A percentile compares a stretch with the other conserved stretches of the same genome.
phyloP scores from a whole-genome alignment of 2,329 filamentous ascomycete genomes.

The Epichloe coenophiala region DNA sequence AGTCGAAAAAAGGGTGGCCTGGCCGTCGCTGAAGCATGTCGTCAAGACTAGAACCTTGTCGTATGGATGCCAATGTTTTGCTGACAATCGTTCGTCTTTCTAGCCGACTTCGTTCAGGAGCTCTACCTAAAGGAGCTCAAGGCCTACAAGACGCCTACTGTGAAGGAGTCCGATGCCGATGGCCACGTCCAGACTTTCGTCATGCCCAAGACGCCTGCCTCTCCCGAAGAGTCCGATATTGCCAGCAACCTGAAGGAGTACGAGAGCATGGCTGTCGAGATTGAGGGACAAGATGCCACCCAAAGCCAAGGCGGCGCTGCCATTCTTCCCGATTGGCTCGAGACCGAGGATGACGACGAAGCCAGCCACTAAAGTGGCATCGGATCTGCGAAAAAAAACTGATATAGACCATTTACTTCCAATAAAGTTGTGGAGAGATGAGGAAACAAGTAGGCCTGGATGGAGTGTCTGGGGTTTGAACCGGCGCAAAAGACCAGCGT shows the following conservation, averaged over 20 bases:
- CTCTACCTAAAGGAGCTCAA: constrained; percentile 95
- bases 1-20: background rate
- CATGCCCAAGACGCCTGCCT: constrained; percentile 66
- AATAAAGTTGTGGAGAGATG: background rate
- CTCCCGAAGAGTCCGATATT: constrained; percentile 88
- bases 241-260: constrained; percentile 87
- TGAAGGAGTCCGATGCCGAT: constrained; percentile 79
- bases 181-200: constrained; percentile 84
- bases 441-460: background rate
- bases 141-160: constrained; percentile 73
- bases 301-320: constrained; percentile 45
- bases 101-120: constrained; percentile 95
- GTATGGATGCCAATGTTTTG: background rate
- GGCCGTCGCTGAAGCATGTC: too few species aligned
- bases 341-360: constrained; percentile 54
- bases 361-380: constrained; percentile 31
- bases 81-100: background rate
- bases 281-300: constrained; percentile 67
- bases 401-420: background rate
- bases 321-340: constrained; percentile 61
- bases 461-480: background rate
- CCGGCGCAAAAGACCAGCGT: background rate
- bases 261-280: constrained; percentile 85
- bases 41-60: too few species aligned
- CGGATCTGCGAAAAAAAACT: background rate